phyloP scores from a whole-genome alignment of 305 asterid species.

The Andrographis paniculata region DNA sequence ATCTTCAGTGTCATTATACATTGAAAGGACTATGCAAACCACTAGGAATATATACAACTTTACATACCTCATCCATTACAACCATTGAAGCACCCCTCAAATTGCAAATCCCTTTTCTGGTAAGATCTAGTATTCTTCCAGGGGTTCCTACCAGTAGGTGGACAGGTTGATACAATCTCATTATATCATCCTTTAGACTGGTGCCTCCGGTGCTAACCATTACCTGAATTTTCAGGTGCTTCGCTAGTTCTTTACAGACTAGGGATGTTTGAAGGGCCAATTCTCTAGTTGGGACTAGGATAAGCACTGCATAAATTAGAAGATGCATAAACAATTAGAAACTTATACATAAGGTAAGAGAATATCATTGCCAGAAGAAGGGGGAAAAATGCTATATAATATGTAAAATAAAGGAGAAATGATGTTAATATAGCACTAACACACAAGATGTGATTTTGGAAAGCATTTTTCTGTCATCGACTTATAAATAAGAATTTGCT shows the following conservation, averaged over 20 bases:
- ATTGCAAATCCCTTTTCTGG: slow-evolving; percentile 35
- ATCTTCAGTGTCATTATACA: slow-evolving; percentile 1
- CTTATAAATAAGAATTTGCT: too few relatives aligned
- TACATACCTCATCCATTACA: slow-evolving; percentile 41
- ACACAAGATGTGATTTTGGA: too few relatives aligned
- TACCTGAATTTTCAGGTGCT: slow-evolving; percentile 46
- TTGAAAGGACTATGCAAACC: not conserved
- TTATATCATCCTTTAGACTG: slow-evolving; percentile 49
- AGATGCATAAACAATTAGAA: slow-evolving; percentile 8
- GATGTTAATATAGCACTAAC: too few relatives aligned
- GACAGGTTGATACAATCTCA: slow-evolving; percentile 52
- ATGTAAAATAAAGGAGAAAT: too few relatives aligned
- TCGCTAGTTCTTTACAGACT: slow-evolving; percentile 54
- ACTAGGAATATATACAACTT: not conserved
- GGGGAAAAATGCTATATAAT: too few relatives aligned
- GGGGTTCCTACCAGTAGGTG: slow-evolving; percentile 61
- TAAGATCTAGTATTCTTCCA: slow-evolving; percentile 52
- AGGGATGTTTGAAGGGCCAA: slow-evolving; percentile 58
- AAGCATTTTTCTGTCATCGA: too few relatives aligned
- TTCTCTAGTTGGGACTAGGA: slow-evolving; percentile 51
- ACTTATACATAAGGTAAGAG: not conserved
- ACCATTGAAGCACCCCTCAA: slow-evolving; percentile 43
- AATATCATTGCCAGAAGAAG: too few relatives aligned
- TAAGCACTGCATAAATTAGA: slow-evolving; percentile 35
- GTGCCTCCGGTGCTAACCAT: slow-evolving; percentile 62